Base-by-base conservation (phyloP, 768 basidiomycete species). In the Trametes punicea region DNA sequence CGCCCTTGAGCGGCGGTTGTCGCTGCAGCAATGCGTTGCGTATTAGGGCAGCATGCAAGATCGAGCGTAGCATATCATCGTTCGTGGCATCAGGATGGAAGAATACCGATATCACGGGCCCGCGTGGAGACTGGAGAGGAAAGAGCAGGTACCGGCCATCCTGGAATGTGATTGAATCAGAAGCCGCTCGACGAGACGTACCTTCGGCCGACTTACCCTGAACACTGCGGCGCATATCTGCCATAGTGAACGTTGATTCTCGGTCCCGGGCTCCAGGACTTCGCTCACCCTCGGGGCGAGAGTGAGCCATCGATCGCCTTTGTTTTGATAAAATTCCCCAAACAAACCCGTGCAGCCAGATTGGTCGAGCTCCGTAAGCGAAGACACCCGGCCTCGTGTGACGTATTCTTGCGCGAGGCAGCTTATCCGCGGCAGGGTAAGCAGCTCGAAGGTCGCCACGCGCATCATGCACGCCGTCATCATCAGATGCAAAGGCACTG, bases 301-400 rank as follows among this genome's bases (percentile, higher is more conserved):
- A 4, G 33, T 46, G 18, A 66, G 49, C 53, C 57, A 64, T 27
- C 51, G 51, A 45, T 66, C 63, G 34, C 40, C 27, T 53, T 60
- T 63, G 23, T 23, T 41, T 60, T 60, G 64, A 57, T 60, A 68
- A 57, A 63, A 68, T 60, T 68, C 67, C 21, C 67, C 67, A 56
- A 64, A 68, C 23, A 61, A 13, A 6, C 67, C 67, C 15, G 60
- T 66, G 34, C 46, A 50, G 4, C 40, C 7, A 3, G 39, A 46
- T n/a, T 8, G 20, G 36, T 66, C 65, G 15, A 68, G 36, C 27
- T 64, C 57, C 23, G 40, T 49, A 10, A 66, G 57, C 23, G 65
- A 53, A 0, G 42, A 40, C 18, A 65, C 52, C 33, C 30, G 30
- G n/a, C 49, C 50, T 15, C 27, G 33, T 15, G 26, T 46, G 15